Conservation (phyloP, 352 stramenopile species). For the Globisporangium emineosum region DNA sequence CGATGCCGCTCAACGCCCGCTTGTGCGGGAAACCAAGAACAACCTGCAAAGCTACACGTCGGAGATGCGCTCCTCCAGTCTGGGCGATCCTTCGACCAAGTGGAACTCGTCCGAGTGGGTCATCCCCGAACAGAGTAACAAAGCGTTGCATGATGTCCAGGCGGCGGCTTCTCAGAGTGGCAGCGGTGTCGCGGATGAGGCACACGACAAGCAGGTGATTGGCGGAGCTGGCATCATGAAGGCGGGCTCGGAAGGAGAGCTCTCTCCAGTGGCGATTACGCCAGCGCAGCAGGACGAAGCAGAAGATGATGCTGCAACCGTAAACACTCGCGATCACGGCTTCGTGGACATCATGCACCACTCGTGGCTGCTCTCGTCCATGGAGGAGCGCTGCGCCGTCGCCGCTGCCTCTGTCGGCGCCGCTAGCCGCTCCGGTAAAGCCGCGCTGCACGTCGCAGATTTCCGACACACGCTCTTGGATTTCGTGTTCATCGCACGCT, state of each 20-base stretch:
- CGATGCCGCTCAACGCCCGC: not conserved
- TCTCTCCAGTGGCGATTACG: not conserved
- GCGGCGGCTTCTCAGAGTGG: not conserved
- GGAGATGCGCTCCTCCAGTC: slow-evolving; percentile 15
- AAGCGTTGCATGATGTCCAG: slow-evolving; percentile 2
- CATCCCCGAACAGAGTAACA: slow-evolving; percentile 1
- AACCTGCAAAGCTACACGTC: slow-evolving; percentile 17
- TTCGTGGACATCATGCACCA: slow-evolving; percentile 78
- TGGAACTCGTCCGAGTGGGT: slow-evolving; percentile 16
- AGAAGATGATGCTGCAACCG: slow-evolving; percentile 4
- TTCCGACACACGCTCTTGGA: slow-evolving; percentile 60
- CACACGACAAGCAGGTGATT: not conserved
- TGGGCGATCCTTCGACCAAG: slow-evolving; percentile 1
- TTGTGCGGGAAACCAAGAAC: slow-evolving; percentile 16
- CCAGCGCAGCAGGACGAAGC: not conserved
- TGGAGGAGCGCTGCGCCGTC: slow-evolving; percentile 54
- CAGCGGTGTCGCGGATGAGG: not conserved
- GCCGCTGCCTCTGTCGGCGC: slow-evolving; percentile 31
- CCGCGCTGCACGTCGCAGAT: slow-evolving; percentile 34
- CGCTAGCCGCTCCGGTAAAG: slow-evolving; percentile 15
- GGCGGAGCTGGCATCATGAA: not conserved
- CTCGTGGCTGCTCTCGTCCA: slow-evolving; percentile 69
- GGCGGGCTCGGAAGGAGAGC: not conserved
- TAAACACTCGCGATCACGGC: slow-evolving; percentile 21
- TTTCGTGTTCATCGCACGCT: slow-evolving; percentile 60